These are phyloP conservation scores for Pleurotus pulmonarius DNA, from an alignment of 768 basidiomycete genomes.

Conservation along the genomic window DNA sequence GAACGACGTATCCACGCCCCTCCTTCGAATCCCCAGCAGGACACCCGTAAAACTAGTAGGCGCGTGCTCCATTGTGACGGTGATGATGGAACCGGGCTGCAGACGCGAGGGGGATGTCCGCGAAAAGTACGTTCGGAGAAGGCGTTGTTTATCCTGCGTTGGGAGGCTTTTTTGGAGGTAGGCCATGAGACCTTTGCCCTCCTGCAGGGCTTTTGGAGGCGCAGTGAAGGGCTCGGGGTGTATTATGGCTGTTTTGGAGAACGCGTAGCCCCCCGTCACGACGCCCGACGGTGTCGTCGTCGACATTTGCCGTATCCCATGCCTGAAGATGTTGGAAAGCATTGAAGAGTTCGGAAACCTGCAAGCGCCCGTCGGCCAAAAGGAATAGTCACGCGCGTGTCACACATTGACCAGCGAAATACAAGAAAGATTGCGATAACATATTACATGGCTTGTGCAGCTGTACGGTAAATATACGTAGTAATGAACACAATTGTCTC, in stretches of 20 bases:
- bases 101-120: slow-evolving; percentile 65
- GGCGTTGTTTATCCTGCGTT: slow-evolving; percentile 62
- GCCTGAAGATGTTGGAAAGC: slow-evolving; percentile 33
- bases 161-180: slow-evolving; percentile 65
- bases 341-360: slow-evolving; percentile 15
- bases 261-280: slow-evolving; percentile 52
- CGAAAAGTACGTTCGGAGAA: slow-evolving; percentile 70
- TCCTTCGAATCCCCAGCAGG: slow-evolving; percentile 75
- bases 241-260: slow-evolving; percentile 65
- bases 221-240: slow-evolving; percentile 40
- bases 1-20: slow-evolving; percentile 87
- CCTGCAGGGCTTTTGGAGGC: slow-evolving; percentile 42
- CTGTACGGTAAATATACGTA: neutral
- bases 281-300: slow-evolving; percentile 29
- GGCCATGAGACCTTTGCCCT: slow-evolving; percentile 78
- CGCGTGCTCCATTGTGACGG: slow-evolving; percentile 71
- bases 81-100: slow-evolving; percentile 82
- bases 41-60: slow-evolving; percentile 88
- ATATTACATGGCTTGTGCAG: neutral
- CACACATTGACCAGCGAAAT: slow-evolving; percentile 6
- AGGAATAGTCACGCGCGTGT: neutral
- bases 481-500: neutral
- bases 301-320: slow-evolving; percentile 39
- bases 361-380: neutral
- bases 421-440: slow-evolving; percentile 3